Conservation (phyloP, 2,329 filamentous ascomycete species). For the Colletotrichum musicola region DNA sequence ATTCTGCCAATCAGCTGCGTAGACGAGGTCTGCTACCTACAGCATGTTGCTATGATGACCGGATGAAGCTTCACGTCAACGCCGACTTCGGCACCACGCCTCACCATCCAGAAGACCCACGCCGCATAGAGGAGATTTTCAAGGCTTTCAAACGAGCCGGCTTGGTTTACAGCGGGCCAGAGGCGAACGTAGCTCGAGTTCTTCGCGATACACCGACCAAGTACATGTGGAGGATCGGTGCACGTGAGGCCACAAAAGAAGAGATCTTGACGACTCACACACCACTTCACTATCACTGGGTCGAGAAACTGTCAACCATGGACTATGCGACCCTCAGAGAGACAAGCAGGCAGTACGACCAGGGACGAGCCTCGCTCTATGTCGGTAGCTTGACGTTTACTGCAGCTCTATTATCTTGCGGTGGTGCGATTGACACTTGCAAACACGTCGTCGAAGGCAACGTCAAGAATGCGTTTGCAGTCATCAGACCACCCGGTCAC, state of each 20-base stretch:
- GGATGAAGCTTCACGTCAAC: slow-evolving; percentile 97
- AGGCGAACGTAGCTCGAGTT: slow-evolving; percentile 65
- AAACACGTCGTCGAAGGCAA: slow-evolving; percentile 86
- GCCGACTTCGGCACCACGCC: slow-evolving; percentile 79
- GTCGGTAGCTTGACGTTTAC: slow-evolving; percentile 86
- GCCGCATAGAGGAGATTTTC: slow-evolving; percentile 93
- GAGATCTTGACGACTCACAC: slow-evolving; percentile 88
- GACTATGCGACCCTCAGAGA: slow-evolving; percentile 75
- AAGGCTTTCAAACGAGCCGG: slow-evolving; percentile 86
- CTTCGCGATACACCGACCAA: slow-evolving; percentile 67
- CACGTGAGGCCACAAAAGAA: slow-evolving; percentile 79
- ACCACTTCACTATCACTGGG: slow-evolving; percentile 82
- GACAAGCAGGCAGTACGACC: slow-evolving; percentile 71
- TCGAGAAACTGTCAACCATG: slow-evolving; percentile 68
- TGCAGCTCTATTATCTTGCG: slow-evolving; percentile 86
- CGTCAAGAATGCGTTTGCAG: slow-evolving; percentile 94
- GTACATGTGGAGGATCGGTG: slow-evolving; percentile 82
- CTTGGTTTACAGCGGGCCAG: slow-evolving; percentile 75
- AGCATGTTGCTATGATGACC: slow-evolving; percentile 88
- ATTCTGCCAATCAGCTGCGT: slow-evolving; percentile 53
- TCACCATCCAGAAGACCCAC: slow-evolving; percentile 93
- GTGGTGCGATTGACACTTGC: slow-evolving; percentile 95
- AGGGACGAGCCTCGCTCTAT: slow-evolving; percentile 81
- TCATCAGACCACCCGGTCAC: slow-evolving; percentile 94
- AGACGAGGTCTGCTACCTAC: slow-evolving; percentile 72